Conservation (phyloP, 192 early-diverging fungal genomes). For the Backusella liffmaniae region DNA sequence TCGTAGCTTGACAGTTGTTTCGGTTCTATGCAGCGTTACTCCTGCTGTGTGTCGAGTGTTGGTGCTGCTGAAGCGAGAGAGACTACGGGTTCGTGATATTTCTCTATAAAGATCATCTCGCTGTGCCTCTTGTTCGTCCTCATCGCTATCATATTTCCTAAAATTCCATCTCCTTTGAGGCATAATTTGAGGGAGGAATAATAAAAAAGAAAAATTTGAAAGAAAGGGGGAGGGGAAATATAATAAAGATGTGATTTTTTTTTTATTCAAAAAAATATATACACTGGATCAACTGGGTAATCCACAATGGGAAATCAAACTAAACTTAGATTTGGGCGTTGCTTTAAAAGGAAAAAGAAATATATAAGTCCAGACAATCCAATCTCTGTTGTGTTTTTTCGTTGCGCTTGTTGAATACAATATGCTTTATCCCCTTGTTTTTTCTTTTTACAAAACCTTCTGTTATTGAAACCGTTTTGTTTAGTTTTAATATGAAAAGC, state of each 20-base stretch:
- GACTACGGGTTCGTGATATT: neutral
- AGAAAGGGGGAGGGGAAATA: neutral
- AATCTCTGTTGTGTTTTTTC: neutral
- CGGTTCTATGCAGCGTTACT: constrained; percentile 26
- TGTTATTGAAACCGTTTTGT: neutral
- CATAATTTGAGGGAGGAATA: neutral
- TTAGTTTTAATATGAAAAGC: neutral
- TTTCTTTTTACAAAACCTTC: neutral
- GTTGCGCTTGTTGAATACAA: neutral
- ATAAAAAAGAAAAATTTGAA: neutral
- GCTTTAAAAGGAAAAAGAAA: neutral
- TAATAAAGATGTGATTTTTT: neutral
- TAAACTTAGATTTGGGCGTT: constrained; percentile 5
- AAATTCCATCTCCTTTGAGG: neutral
- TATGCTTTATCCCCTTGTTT: neutral
- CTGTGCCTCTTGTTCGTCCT: neutral
- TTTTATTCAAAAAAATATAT: neutral
- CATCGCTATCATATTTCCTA: neutral
- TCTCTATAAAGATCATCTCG: constrained; percentile 4
- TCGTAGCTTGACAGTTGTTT: constrained; percentile 48
- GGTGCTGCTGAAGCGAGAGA: neutral
- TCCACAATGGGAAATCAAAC: constrained; percentile 3
- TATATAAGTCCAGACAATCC: neutral
- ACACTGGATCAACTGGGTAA: neutral
- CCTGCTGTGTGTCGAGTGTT: neutral